Base-by-base conservation (phyloP, 176 grass and related monocot genomes). In the Panicum miliaceum region DNA sequence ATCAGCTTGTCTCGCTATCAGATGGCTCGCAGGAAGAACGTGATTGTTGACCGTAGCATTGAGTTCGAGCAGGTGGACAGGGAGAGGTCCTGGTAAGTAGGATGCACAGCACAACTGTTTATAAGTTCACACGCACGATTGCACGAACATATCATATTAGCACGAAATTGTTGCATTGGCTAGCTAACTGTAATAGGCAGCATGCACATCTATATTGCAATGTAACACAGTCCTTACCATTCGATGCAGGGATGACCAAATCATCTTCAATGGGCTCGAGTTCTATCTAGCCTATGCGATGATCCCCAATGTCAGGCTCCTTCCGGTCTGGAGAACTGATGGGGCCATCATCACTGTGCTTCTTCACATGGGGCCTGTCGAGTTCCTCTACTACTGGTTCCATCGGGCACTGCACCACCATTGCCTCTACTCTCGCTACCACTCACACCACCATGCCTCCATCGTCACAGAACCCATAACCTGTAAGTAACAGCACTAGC, bases 301-400 rank as follows among this genome's bases (percentile, higher is more conserved):
- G 12, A 16, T 90, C 62, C 88, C 81, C 2, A 65, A 41, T 14
- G 82, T 51, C 18, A 80, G 26, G 3, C 43, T 86, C 75, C 13
- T 93, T 64, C 95, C 95, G 2, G 6, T 90, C 61, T 98, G 92
- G 95, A 85, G 86, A 81, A 77, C 86, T 8, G 87, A 94, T 36
- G 92, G 95, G 12, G 89, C 73, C 27, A 38, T 97, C 43, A 20
- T 93, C 10, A 91, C 77, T 0, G 74, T 60, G 12, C 42, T 98
- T 34, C 82, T 93, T 68, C 95, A 94, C 70, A 79, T 62, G 15
- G 92, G 90, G 7, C 92, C 90, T 26, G 89, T 94, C 9, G 95
- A 97, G 82, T 97, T 97, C 87, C 79, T 97, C 22, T 97, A 97
- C 73, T 97, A 97, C 86, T 97, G 95, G 92, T 85, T 98, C 62